Evolutionary conservation across 768 basidiomycete genomes (phyloP).

Genomic region (Suillus spraguei): DNA sequence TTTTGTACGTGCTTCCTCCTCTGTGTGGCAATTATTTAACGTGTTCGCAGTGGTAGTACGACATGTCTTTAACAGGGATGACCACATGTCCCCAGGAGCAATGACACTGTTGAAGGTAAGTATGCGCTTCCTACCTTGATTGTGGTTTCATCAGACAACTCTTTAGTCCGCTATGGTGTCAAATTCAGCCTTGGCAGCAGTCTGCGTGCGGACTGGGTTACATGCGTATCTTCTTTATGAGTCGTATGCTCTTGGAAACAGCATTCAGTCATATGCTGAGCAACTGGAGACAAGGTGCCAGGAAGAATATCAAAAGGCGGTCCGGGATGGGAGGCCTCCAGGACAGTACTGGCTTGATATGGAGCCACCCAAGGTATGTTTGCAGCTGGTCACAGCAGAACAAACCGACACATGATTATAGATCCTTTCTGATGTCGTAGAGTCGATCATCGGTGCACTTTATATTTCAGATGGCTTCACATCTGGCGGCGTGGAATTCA

Average conservation of each 20-base stretch:
- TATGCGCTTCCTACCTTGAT: background rate
- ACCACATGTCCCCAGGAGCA: slow-evolving; percentile 69
- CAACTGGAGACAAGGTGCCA: slow-evolving; percentile 47
- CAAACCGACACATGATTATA: slow-evolving; percentile 30
- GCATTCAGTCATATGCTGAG: slow-evolving; percentile 55
- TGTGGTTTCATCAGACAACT: background rate
- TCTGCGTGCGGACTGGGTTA: slow-evolving; percentile 72
- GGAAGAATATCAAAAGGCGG: slow-evolving; percentile 49
- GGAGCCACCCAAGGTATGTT: slow-evolving; percentile 73
- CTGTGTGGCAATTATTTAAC: background rate
- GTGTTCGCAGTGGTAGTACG: slow-evolving; percentile 65
- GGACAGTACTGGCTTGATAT: slow-evolving; percentile 81
- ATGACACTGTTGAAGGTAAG: slow-evolving; percentile 76
- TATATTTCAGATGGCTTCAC: slow-evolving; percentile 77
- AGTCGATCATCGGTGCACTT: slow-evolving; percentile 78
- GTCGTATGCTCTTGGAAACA: slow-evolving; percentile 50
- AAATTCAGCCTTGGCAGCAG: slow-evolving; percentile 72
- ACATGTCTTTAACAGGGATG: slow-evolving; percentile 67
- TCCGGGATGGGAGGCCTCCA: slow-evolving; percentile 49
- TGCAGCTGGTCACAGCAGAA: slow-evolving; percentile 7
- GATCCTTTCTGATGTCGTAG: slow-evolving; percentile 79
- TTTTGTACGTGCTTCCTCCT: slow-evolving; percentile 54
- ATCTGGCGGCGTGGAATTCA: slow-evolving; percentile 55
- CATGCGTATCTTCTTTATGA: slow-evolving; percentile 62
- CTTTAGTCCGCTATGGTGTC: slow-evolving; percentile 83